phyloP scores from a whole-genome alignment of 345 rosid species.

The Syzygium jambos region DNA sequence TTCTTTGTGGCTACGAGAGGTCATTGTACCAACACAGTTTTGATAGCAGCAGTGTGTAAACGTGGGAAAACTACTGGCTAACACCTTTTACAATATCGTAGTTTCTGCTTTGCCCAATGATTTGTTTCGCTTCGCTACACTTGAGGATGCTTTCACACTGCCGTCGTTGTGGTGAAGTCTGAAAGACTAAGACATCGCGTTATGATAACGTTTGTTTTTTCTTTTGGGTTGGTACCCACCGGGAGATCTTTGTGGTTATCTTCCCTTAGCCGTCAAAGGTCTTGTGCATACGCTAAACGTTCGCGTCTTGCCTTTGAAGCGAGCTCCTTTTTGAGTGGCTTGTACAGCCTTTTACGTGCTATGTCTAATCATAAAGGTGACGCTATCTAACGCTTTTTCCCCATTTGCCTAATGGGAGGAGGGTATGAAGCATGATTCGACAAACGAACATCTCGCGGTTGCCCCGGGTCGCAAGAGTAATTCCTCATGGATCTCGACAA shows the following conservation, averaged over 20 bases:
- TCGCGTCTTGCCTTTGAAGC: slow-evolving; percentile 4
- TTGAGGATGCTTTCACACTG: background rate
- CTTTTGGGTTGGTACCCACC: background rate
- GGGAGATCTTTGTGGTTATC: background rate
- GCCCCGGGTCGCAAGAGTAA: background rate
- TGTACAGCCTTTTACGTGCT: background rate
- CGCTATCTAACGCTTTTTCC: background rate
- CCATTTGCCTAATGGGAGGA: background rate
- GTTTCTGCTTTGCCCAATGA: background rate
- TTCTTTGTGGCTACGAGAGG: background rate
- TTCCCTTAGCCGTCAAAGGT: slow-evolving; percentile 6
- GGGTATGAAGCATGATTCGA: background rate
- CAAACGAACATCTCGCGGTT: background rate
- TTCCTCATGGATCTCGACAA: background rate
- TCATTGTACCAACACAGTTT: background rate
- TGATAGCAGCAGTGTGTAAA: background rate
- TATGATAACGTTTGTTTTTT: background rate
- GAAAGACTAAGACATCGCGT: background rate
- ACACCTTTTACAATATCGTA: background rate
- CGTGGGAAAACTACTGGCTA: background rate
- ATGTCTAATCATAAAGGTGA: background rate
- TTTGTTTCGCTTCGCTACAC: background rate
- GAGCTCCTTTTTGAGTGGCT: background rate
- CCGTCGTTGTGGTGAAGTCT: background rate
- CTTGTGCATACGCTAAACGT: background rate